Conservation (phyloP, 768 basidiomycete species). For the Lactifluus echinatus region DNA sequence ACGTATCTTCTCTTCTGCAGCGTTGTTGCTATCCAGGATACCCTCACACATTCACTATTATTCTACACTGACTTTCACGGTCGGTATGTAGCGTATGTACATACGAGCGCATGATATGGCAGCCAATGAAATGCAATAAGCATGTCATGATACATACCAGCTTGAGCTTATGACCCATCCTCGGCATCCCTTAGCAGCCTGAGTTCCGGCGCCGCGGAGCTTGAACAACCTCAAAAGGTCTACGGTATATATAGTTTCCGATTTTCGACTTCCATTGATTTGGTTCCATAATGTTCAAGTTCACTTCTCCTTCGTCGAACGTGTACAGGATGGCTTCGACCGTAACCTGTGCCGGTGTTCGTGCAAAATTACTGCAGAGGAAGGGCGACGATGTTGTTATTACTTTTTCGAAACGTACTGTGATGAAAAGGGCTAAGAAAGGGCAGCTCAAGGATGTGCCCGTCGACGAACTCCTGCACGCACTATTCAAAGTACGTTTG, state of each 20-base stretch:
- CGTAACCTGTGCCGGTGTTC: conserved; percentile 29
- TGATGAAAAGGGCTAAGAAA: conserved; percentile 81
- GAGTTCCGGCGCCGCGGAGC: too few species aligned
- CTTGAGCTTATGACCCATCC: too few species aligned
- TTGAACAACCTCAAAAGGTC: too few species aligned
- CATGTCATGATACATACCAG: not conserved
- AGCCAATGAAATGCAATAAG: not conserved
- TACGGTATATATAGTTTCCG: too few species aligned
- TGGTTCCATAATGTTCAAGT: not conserved
- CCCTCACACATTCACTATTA: conserved; percentile 5
- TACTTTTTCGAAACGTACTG: conserved; percentile 82
- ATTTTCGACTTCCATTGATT: not conserved
- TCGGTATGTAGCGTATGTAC: conserved; percentile 5
- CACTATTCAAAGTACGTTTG: conserved; percentile 61
- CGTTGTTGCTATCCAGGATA: conserved; percentile 11
- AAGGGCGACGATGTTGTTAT: conserved; percentile 82
- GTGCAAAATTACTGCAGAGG: conserved; percentile 52
- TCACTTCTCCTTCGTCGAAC: not conserved
- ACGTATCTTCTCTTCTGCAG: not conserved
- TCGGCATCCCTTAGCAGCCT: too few species aligned
- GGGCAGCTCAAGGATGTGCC: conserved; percentile 85
- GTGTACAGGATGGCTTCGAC: conserved; percentile 20
- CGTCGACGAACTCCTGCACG: conserved; percentile 79
- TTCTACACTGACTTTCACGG: not conserved
- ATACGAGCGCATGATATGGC: not conserved